These are phyloP conservation scores for Trichophyton rubrum DNA, from an alignment of 2,329 filamentous ascomycete genomes.

Conservation along the genomic window DNA sequence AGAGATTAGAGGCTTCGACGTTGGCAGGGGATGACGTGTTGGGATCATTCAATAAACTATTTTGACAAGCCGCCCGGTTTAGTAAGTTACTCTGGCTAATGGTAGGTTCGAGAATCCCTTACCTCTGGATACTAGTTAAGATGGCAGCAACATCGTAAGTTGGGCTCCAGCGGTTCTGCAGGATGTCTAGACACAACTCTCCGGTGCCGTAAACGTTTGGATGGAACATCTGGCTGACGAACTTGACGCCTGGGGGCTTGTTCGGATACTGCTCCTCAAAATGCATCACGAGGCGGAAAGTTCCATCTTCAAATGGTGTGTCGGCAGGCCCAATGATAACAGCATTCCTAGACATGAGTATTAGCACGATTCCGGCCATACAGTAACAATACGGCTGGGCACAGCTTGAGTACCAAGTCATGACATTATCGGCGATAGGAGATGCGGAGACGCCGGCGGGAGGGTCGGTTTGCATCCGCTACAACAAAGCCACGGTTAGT, in stretches of 20 bases:
- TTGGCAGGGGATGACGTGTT: constrained; percentile 98
- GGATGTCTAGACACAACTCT: constrained; percentile 88
- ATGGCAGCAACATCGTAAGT: constrained; percentile 98
- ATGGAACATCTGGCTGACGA: constrained; percentile 98
- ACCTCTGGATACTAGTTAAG: constrained; percentile 96
- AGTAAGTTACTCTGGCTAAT: background rate
- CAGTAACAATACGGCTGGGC: background rate
- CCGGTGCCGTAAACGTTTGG: constrained; percentile 97
- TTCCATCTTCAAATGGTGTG: constrained; percentile 96
- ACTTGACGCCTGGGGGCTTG: constrained; percentile 94
- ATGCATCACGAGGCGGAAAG: constrained; percentile 95
- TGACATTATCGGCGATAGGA: constrained; percentile 89
- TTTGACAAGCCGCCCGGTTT: constrained; percentile 6
- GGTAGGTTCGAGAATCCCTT: constrained; percentile 11
- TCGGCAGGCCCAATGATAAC: constrained; percentile 96
- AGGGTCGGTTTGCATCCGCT: constrained; percentile 99
- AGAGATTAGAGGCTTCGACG: constrained; percentile 93
- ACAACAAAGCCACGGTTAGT: constrained; percentile 5
- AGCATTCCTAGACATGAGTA: constrained; percentile 60
- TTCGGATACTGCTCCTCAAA: constrained; percentile 99
- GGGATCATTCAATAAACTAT: constrained; percentile 85
- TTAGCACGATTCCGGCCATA: background rate
- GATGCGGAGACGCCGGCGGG: constrained; percentile 93
- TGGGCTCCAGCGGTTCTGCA: constrained; percentile 97
- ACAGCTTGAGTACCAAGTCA: constrained; percentile 62